A percentile compares a stretch with the other conserved stretches of the same genome.
Evolutionary conservation across 2,329 filamentous ascomycete genomes (phyloP).

Genomic region (Aureobasidium lini): DNA sequence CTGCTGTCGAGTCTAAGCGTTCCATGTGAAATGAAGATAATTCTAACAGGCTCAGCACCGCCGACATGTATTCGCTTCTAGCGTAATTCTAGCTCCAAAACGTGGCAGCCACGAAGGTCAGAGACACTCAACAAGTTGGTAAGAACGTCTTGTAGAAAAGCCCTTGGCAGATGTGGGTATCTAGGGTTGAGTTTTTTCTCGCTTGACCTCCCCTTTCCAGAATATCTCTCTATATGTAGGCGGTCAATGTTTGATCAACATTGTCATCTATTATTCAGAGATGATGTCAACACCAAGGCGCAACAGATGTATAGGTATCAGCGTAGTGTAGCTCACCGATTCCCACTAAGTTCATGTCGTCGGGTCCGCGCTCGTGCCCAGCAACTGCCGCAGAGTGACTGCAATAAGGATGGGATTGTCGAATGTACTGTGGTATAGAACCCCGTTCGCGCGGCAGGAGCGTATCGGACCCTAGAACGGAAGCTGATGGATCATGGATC

Average conservation of each 20-base stretch:
- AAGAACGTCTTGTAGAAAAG: not conserved
- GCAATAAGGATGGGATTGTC: too few species aligned
- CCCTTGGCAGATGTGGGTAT: not conserved
- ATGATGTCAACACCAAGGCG: not conserved
- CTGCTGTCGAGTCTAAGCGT: slow-evolving; percentile 10
- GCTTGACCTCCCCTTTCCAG: not conserved
- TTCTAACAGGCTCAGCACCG: not conserved
- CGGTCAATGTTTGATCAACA: slow-evolving; percentile 4
- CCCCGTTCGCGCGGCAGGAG: not conserved
- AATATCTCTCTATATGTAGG: not conserved
- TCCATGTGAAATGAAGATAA: slow-evolving; percentile 3
- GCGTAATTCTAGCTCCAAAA: slow-evolving; percentile 10
- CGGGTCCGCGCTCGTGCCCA: too few species aligned
- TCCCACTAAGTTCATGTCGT: not conserved
- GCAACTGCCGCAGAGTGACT: too few species aligned
- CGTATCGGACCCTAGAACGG: not conserved
- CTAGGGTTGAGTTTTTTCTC: not conserved
- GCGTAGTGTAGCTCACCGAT: not conserved
- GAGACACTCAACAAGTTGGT: not conserved
- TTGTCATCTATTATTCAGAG: not conserved
- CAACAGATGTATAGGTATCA: not conserved
- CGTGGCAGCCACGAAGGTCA: slow-evolving; percentile 6
- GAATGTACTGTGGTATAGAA: not conserved
- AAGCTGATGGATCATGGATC: not conserved
- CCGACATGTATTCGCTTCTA: slow-evolving; percentile 1